These are phyloP conservation scores for Cyberlindnera bimundalis DNA, from an alignment of 805 yeast species.

Conservation along the genomic window DNA sequence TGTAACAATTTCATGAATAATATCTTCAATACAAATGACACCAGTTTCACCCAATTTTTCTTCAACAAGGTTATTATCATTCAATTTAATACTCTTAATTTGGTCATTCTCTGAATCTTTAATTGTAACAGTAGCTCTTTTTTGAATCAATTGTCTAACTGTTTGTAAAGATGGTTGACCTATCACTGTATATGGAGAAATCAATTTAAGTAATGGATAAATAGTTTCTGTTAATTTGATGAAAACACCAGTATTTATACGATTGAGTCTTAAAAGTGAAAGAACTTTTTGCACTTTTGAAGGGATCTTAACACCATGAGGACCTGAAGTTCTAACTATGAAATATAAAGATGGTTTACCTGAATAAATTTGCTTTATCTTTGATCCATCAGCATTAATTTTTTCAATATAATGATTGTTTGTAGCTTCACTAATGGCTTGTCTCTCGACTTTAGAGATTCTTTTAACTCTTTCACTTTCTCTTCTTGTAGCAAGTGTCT, in stretches of 20 bases:
- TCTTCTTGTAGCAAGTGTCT: constrained; percentile 59
- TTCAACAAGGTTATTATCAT: constrained; percentile 74
- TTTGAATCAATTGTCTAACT: constrained; percentile 69
- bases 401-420: constrained; percentile 32
- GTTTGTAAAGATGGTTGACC: constrained; percentile 75
- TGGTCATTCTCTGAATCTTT: constrained; percentile 34
- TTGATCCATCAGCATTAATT: constrained; percentile 30
- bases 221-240: constrained; percentile 58
- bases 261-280: constrained; percentile 55
- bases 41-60: constrained; percentile 68
- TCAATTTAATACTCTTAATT: constrained; percentile 46
- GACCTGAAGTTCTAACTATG: constrained; percentile 65
- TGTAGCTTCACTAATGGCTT: constrained; percentile 30
- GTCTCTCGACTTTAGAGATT: constrained; percentile 50
- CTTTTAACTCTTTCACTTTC: constrained; percentile 67
- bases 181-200: constrained; percentile 69
- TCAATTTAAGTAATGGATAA: constrained; percentile 59
- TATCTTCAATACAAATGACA: constrained; percentile 75
- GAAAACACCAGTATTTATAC: constrained; percentile 67
- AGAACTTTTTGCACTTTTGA: constrained; percentile 58
- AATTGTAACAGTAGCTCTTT: constrained; percentile 59
- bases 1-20: constrained; percentile 64
- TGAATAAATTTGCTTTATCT: constrained; percentile 35
- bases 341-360: constrained; percentile 53
- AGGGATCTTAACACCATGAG: constrained; percentile 63